phyloP scores from a whole-genome alignment of 1,284 basidiomycete genomes.

The Ustilago xerochloae region DNA sequence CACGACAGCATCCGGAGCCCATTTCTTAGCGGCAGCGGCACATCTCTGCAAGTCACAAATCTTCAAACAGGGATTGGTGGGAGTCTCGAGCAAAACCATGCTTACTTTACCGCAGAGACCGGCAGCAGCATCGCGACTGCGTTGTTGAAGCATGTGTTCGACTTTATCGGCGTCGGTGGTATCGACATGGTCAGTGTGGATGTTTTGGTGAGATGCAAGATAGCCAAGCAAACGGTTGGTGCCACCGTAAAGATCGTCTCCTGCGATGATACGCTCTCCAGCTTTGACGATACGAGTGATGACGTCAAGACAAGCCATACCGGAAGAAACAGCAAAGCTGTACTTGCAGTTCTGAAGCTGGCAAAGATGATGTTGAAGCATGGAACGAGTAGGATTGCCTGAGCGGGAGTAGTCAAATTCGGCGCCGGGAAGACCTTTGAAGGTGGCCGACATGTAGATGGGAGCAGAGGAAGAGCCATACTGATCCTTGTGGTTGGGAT shows the following conservation, averaged over 20 bases:
- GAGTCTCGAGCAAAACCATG: conserved; percentile 83
- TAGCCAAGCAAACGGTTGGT: conserved; percentile 96
- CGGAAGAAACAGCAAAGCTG: conserved; percentile 90
- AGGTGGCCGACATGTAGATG: conserved; percentile 97
- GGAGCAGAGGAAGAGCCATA: conserved; percentile 93
- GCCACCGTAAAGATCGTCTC: conserved; percentile 97
- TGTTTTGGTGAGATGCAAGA: conserved; percentile 85
- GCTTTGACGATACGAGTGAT: conserved; percentile 94
- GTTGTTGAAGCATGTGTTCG: conserved; percentile 53
- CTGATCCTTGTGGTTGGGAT: conserved; percentile 88
- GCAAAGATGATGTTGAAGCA: conserved; percentile 66
- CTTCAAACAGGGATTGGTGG: conserved; percentile 96
- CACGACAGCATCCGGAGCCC: conserved; percentile 63
- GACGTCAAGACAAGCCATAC: conserved; percentile 97
- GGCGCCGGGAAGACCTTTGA: conserved; percentile 90
- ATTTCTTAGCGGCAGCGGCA: conserved; percentile 57
- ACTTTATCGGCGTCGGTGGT: conserved; percentile 78
- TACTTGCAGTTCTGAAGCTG: conserved; percentile 72
- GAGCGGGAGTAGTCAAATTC: conserved; percentile 91
- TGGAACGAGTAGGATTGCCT: conserved; percentile 89
- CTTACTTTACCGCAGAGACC: conserved; percentile 53
- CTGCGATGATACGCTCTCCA: conserved; percentile 92
- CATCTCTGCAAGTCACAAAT: conserved; percentile 83
- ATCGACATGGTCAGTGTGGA: conserved; percentile 92
- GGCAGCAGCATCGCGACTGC: conserved; percentile 49